These are phyloP conservation scores for Pseudocercospora fuligena DNA, from an alignment of 2,329 filamentous ascomycete species.

Conservation along the genomic window DNA sequence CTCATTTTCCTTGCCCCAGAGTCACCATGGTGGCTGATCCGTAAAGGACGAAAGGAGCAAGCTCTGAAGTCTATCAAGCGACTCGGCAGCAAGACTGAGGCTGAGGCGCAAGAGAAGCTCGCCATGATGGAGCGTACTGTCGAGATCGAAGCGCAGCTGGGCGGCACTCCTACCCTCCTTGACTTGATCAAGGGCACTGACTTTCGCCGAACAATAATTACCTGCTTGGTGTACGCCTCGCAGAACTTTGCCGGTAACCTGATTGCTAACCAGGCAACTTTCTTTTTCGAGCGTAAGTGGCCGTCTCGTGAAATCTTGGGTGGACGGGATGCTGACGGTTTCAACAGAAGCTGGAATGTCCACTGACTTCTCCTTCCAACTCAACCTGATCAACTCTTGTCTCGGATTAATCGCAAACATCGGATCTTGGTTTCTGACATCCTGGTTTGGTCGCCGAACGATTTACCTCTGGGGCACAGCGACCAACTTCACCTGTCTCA, in stretches of 20 bases:
- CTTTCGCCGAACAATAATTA: constrained; percentile 49
- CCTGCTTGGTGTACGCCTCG: constrained; percentile 50
- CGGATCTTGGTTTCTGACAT: constrained; percentile 39
- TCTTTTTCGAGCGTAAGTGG: constrained; percentile 48
- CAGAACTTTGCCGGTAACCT: constrained; percentile 64
- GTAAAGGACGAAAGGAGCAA: constrained; percentile 43
- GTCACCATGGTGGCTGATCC: constrained; percentile 48
- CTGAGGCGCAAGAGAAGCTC: constrained; percentile 36
- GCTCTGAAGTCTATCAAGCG: constrained; percentile 40
- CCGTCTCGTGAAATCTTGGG: constrained; percentile 10
- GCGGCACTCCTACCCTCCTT: constrained; percentile 51
- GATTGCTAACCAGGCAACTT: constrained; percentile 61
- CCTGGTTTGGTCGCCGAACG: constrained; percentile 45
- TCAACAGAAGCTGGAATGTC: constrained; percentile 45
- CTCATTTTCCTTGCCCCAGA: constrained; percentile 38
- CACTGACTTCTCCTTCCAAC: constrained; percentile 41
- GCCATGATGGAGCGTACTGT: constrained; percentile 50
- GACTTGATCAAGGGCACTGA: constrained; percentile 60
- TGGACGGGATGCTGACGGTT: constrained; percentile 4
- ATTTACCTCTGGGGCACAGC: constrained; percentile 42
- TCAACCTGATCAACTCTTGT: constrained; percentile 40
- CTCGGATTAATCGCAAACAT: constrained; percentile 30
- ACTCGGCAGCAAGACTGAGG: constrained; percentile 33
- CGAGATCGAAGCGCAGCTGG: constrained; percentile 57
- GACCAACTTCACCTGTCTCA: constrained; percentile 41